phyloP scores from a whole-genome alignment of 768 basidiomycete species.

The Lactarius sanguifluus region DNA sequence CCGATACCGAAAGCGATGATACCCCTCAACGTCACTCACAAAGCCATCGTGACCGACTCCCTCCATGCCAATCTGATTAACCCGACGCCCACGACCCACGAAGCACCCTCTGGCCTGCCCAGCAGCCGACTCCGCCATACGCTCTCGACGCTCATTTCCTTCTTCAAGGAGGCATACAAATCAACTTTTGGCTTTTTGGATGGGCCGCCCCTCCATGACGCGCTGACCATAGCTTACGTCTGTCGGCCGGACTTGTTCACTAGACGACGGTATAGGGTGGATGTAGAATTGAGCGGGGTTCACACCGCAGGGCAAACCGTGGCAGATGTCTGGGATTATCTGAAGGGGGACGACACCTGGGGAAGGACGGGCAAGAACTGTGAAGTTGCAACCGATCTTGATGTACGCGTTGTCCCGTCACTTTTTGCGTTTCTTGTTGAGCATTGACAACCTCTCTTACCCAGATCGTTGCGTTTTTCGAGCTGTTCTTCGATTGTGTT shows the following conservation, averaged over 20 bases:
- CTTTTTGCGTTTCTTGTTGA: background rate
- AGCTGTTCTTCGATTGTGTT: conserved; percentile 61
- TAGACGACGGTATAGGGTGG: conserved; percentile 67
- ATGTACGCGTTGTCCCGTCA: conserved; percentile 48
- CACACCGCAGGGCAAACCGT: conserved; percentile 76
- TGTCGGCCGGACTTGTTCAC: conserved; percentile 66
- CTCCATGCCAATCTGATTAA: conserved; percentile 55
- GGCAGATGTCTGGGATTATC: conserved; percentile 73
- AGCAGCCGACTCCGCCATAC: conserved; percentile 61
- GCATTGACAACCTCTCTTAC: conserved; percentile 13
- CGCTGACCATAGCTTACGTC: conserved; percentile 77
- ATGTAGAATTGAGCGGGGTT: conserved; percentile 70
- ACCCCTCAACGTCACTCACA: conserved; percentile 87
- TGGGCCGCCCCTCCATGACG: conserved; percentile 87
- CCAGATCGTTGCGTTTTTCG: conserved; percentile 66
- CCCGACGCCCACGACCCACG: conserved; percentile 29
- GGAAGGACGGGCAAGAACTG: conserved; percentile 75
- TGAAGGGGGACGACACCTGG: conserved; percentile 63
- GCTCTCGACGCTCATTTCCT: conserved; percentile 70
- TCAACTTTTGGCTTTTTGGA: conserved; percentile 77
- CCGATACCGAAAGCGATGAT: conserved; percentile 74
- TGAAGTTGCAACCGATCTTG: conserved; percentile 59
- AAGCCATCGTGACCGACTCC: conserved; percentile 64
- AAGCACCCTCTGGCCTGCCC: conserved; percentile 31
- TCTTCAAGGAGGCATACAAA: conserved; percentile 72